Evolutionary conservation across 345 rosid genomes (phyloP), one percentile per base, ranked within the genome.

Genomic region (Reutealis trisperma): DNA sequence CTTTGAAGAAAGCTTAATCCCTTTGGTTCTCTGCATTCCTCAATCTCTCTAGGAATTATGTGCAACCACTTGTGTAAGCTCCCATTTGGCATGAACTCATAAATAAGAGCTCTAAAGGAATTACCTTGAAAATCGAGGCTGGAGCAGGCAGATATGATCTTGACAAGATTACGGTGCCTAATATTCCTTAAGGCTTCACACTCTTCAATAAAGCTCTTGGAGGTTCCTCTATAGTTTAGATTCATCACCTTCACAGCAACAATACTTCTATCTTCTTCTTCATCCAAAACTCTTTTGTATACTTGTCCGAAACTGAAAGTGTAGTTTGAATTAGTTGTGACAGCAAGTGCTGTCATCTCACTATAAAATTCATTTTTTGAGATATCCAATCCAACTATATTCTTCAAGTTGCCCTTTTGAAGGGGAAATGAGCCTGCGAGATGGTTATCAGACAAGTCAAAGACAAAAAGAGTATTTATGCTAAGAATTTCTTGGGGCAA

Each of bases 1-100:
- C 85, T 70, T 54, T 76, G 83, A 42, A 61, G 44, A 57, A 75
- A 52, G 65, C 71, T 75, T 18, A 82, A 74, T 49, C 12, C 72
- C 52, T 63, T 19, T 7, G 27, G 62, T 58, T 58, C 12, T 58
- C 27, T 58, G 62, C 62, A 58, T 58, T 6, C 62, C 27, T 58
- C 62, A 22, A n/a, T 58, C 21, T 19, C 60, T 57, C 24, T 57
- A 6, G 60, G 60, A 57, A 57, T 21, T 58, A 58, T n/a, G 22
- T 58, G 62, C 25, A n/a, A 6, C 41, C 41, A 37, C 41, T 21
- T 5, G 62, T 58, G 13, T 3, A 58, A 58, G 62, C 25, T 21
- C 25, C 11, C 13, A 8, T 58, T 58, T 19, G 27, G 62, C 62
- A 58, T 58, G 22, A 58, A 58, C 62, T 58, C 55, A 51, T 51